Base-by-base conservation (phyloP, 2,329 filamentous ascomycete genomes). In the Fonsecaea multimorphosa region DNA sequence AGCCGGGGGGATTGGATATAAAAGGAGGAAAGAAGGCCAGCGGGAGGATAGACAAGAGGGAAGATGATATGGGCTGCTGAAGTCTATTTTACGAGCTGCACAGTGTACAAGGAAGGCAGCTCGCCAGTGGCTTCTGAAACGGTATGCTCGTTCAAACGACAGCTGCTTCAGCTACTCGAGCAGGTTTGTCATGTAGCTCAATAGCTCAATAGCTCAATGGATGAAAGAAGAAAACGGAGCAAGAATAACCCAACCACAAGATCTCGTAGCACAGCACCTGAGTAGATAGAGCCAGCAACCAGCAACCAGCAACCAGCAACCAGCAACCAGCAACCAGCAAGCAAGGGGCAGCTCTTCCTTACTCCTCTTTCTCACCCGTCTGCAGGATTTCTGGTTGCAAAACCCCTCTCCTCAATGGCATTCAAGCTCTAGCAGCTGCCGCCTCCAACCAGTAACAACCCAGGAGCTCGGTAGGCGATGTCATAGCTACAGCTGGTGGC, bases 201-300 rank as follows among this genome's bases (percentile, higher is more conserved):
- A 49, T 49, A 11, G n/a, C n/a, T n/a, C n/a, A n/a, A n/a, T n/a
- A n/a, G n/a, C n/a, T n/a, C n/a, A n/a, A n/a, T n/a, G n/a, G n/a
- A n/a, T n/a, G 44, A 49, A 49, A 9, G 27, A 31, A 27, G 11
- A 60, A 60, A 60, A 60, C 44, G 40, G 12, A 46, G 46, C 58
- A 60, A 60, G 58, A 60, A 60, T 60, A 60, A 60, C 58, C 58
- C 46, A 59, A 36, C 27, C 52, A 31, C 27, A 38, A 29, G 19
- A 60, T 46, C 27, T 40, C 19, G 19, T n/a, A 32, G 19, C 31
- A 22, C 27, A 34, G 40, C n/a, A n/a, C n/a, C n/a, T n/a, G n/a
- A n/a, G n/a, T n/a, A n/a, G n/a, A n/a, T 29, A 9, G 56, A 44
- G 40, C 32, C 46, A n/a, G 32, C 52, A 9, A 34, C 40, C 40